Percentiles rank a stretch among this genome's conserved stretches.
Conservation (phyloP, 345 rosid species). For the Boechera retrofracta region DNA sequence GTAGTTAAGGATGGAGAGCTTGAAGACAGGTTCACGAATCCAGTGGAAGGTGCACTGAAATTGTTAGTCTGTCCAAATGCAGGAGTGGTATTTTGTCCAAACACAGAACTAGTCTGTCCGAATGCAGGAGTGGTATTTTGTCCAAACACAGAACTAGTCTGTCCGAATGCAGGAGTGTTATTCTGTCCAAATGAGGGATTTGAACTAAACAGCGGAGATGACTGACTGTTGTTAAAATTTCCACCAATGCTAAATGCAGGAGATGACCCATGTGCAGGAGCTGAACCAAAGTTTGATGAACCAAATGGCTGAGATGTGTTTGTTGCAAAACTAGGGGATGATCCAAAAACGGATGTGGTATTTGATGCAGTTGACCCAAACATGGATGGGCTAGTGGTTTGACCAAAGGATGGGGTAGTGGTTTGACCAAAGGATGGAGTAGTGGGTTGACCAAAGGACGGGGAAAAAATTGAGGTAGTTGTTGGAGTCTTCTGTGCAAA, state of each 20-base stretch:
- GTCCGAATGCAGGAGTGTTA: constrained; percentile 53
- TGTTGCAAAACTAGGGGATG: constrained; percentile 60
- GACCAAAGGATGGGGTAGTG: constrained; percentile 48
- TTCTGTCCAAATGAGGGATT: constrained; percentile 55
- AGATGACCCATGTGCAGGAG: constrained; percentile 51
- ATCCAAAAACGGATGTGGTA: constrained; percentile 50
- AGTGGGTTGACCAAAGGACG: constrained; percentile 47
- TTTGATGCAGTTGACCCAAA: constrained; percentile 59
- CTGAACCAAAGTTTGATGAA: constrained; percentile 57
- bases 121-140: constrained; percentile 51
- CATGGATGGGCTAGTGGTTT: constrained; percentile 49
- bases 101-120: constrained; percentile 49
- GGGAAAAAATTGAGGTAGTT: constrained; percentile 47
- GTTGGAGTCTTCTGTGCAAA: constrained; percentile 58
- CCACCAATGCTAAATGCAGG: constrained; percentile 51
- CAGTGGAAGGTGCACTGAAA: constrained; percentile 63
- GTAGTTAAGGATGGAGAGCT: constrained; percentile 54
- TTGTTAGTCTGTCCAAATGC: constrained; percentile 53
- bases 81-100: constrained; percentile 52
- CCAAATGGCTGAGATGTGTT: constrained; percentile 53
- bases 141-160: constrained; percentile 49
- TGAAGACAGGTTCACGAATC: constrained; percentile 56
- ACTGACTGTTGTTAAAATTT: constrained; percentile 58
- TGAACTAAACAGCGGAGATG: constrained; percentile 64
- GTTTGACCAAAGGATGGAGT: constrained; percentile 41